Evolutionary conservation across 2,329 filamentous ascomycete species (phyloP), one percentile per base, ranked within the genome.

Genomic region (Bisporella sp.): DNA sequence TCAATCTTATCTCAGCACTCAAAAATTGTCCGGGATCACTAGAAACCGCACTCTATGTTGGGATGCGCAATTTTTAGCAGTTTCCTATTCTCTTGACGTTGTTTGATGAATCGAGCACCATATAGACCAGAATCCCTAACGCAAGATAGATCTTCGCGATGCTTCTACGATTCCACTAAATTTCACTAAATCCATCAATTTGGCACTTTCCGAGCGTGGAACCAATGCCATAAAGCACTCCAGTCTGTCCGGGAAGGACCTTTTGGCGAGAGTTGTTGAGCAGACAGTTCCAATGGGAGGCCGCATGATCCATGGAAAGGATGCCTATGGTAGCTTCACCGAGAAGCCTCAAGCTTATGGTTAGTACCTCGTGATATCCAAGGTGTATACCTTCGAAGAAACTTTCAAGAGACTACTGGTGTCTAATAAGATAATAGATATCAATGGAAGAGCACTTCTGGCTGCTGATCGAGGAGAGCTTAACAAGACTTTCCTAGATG

Each of bases 161-260:
- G 84, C 87, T 2, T 78, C 81, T 2, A 96, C 88, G 1, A 82
- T 84, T 31, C 91, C 92, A 3, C 76, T 97, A 54, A 96, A 96
- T 69, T 96, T 96, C 65, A 95, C 91, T 54, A 95, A 90, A 68
- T 97, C 93, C n/a, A 99, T 99, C 73, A 99, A 99, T 65, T 73
- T 99, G 49, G 92, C 93, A 28, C 75, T 99, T 1, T 97, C 93
- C 0, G 91, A 97, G 66, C 83, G 93, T 52, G 93, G 93, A 32
- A 91, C 97, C 66, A 87, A 93, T 67, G 88, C 92, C 28, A 84
- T 99, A 70, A 79, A 80, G 47, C 74, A 87, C 59, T 81, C 87
- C 1, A 79, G 81, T 30, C 78, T 83, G 32, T 71, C 80, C 3
- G 35, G 35, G n/a, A n/a, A n/a, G n/a, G 77, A 75, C 3, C 77